Conservation (phyloP, 1,284 basidiomycete genomes). For the Cryptococcus amylolentus region DNA sequence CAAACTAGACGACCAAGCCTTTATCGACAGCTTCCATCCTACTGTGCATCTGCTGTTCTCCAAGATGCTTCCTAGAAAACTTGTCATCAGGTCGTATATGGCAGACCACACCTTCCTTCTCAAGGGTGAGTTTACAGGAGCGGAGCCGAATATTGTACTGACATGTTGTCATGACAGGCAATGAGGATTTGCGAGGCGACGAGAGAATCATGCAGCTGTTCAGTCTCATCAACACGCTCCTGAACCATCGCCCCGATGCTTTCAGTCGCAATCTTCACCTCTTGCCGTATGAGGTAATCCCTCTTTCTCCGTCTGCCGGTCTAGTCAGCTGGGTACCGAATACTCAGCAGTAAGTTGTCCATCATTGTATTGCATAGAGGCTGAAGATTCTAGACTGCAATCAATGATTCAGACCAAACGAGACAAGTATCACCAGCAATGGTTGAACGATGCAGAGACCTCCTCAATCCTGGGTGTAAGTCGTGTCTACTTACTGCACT, state of each 20-base stretch:
- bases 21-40: conserved; percentile 38
- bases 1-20: conserved; percentile 38
- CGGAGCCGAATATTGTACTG: not conserved
- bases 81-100: conserved; percentile 33
- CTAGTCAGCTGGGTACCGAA: conserved; percentile 42
- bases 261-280: conserved; percentile 41
- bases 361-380: not conserved
- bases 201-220: conserved; percentile 49
- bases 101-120: conserved; percentile 40
- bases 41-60: conserved; percentile 37
- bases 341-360: conserved; percentile 35
- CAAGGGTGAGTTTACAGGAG: conserved; percentile 26
- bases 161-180: conserved; percentile 16
- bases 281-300: conserved; percentile 40
- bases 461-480: conserved; percentile 42
- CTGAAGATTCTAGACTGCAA: conserved; percentile 22
- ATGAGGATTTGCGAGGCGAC: conserved; percentile 40
- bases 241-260: conserved; percentile 40
- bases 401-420: conserved; percentile 35
- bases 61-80: conserved; percentile 38
- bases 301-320: conserved; percentile 37
- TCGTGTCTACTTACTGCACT: not conserved
- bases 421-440: conserved; percentile 29
- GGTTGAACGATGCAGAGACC: conserved; percentile 32
- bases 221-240: conserved; percentile 40